phyloP scores from a whole-genome alignment of 371 early-diverging fungal genomes.

The Nematocida homosporus region DNA sequence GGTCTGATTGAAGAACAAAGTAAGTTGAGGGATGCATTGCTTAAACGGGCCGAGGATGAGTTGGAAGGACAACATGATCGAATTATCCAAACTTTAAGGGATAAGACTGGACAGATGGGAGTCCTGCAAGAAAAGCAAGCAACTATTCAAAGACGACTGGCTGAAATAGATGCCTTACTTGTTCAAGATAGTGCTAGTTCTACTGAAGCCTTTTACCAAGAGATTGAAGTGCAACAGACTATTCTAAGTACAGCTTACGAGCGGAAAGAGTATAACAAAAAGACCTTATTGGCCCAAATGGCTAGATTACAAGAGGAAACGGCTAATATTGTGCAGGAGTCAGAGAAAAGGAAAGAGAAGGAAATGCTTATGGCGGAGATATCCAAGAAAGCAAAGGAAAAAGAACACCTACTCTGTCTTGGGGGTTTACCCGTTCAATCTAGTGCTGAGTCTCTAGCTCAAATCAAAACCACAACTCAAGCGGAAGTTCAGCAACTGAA shows the following conservation, averaged over 20 bases:
- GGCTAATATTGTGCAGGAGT: slow-evolving; percentile 5
- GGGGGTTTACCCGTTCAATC: too few species aligned
- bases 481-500: slow-evolving; percentile 28
- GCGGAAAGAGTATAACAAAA: slow-evolving; percentile 22
- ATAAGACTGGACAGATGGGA: too few species aligned
- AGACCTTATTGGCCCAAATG: slow-evolving; percentile 4
- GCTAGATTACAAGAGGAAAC: slow-evolving; percentile 15
- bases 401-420: not conserved
- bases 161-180: too few species aligned
- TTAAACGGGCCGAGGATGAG: too few species aligned
- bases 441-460: too few species aligned
- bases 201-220: not conserved
- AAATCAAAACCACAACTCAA: not conserved
- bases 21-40: too few species aligned
- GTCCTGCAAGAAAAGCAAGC: too few species aligned
- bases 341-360: slow-evolving; percentile 48
- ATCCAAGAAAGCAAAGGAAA: slow-evolving; percentile 28
- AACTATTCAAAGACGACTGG: too few species aligned
- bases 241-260: not conserved
- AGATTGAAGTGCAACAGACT: slow-evolving; percentile 2
- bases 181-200: too few species aligned
- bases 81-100: too few species aligned
- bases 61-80: too few species aligned
- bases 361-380: slow-evolving; percentile 17
- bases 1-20: too few species aligned